Evolutionary conservation across 345 rosid species (phyloP), one percentile per base, ranked within the genome.

Genomic region (Hypericum perforatum): DNA sequence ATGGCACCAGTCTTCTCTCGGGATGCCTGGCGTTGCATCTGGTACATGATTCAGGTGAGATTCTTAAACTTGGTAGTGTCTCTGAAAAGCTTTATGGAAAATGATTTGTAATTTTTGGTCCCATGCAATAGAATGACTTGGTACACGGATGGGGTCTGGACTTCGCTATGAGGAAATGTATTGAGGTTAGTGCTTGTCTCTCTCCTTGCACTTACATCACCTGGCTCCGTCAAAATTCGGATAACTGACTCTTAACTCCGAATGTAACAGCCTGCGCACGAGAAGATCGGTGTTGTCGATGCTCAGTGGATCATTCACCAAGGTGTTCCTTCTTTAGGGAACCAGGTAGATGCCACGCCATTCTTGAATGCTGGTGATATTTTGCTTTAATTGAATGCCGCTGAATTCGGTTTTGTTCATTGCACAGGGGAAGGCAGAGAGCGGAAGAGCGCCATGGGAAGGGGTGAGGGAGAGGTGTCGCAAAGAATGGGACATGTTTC

Each of bases 1-100:
- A 92, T 92, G 98, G 97, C 98, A 58, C 78, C 97, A 7, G 95
- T 92, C 48, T 92, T 92, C 69, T 88, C 97, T 60, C 88, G 79
- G 39, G 72, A 78, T 43, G 97, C 97, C 44, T 92, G 98, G 97
- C 90, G 89, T 3, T 88, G 98, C 66, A 90, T 81, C 53, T 92
- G 98, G 96, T 67, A 88, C 64, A 81, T 92, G 98, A 76, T 92
- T 78, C 97, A 88, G 94, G 98, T 73, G 52, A 47, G 8, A 22
- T 22, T 46, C 1, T 9, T 13, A 5, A 46, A 32, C 50, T 46
- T 16, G 9, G 12, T 45, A 13, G 15, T 16, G 16, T 11, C 6
- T 46, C 15, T 13, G 22, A 46, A 10, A 6, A 13, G 50, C 8
- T 13, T 46, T 32, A 13, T 46, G 16, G 15, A 1, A 22, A 22